Percentiles rank a stretch among this genome's conserved stretches.
These are phyloP conservation scores for Acer yangbiense DNA, from an alignment of 345 rosid genomes.

Conservation along the genomic window DNA sequence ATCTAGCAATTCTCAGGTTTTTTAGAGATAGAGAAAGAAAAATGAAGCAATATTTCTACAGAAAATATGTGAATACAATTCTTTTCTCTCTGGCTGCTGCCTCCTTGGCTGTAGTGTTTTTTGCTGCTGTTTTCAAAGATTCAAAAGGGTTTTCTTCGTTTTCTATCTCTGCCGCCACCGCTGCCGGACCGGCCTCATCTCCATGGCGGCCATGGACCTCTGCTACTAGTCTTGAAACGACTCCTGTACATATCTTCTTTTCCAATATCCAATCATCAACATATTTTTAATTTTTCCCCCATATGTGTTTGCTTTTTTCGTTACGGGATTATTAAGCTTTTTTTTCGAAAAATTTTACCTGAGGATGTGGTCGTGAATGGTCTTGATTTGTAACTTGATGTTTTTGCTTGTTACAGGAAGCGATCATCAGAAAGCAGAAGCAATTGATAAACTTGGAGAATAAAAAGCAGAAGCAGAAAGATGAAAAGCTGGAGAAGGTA, in stretches of 20 bases:
- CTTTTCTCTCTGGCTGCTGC: slow-evolving; percentile 15
- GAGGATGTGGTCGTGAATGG: neutral
- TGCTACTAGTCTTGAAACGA: neutral
- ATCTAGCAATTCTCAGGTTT: too few relatives aligned
- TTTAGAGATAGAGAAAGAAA: too few relatives aligned
- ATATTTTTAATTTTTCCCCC: neutral
- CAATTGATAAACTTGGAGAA: too few relatives aligned
- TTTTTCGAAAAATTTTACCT: too few relatives aligned
- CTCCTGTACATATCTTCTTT: neutral
- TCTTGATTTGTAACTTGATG: neutral
- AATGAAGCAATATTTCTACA: slow-evolving; percentile 19
- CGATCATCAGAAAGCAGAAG: neutral
- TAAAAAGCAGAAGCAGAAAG: slow-evolving; percentile 11
- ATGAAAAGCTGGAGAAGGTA: slow-evolving; percentile 31
- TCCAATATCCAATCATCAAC: neutral
- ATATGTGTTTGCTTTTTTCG: too few relatives aligned
- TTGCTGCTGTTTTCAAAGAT: slow-evolving; percentile 11
- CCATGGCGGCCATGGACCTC: slow-evolving; percentile 15
- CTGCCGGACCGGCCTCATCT: slow-evolving; percentile 1
- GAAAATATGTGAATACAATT: slow-evolving; percentile 9
- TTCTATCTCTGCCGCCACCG: too few relatives aligned
- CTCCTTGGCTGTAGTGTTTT: slow-evolving; percentile 9
- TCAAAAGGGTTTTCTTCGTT: slow-evolving; percentile 16
- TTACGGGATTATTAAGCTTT: too few relatives aligned
- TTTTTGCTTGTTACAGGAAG: neutral